Evolutionary conservation across 1,284 basidiomycete species (phyloP).

Genomic region (Schizophyllum amplum): DNA sequence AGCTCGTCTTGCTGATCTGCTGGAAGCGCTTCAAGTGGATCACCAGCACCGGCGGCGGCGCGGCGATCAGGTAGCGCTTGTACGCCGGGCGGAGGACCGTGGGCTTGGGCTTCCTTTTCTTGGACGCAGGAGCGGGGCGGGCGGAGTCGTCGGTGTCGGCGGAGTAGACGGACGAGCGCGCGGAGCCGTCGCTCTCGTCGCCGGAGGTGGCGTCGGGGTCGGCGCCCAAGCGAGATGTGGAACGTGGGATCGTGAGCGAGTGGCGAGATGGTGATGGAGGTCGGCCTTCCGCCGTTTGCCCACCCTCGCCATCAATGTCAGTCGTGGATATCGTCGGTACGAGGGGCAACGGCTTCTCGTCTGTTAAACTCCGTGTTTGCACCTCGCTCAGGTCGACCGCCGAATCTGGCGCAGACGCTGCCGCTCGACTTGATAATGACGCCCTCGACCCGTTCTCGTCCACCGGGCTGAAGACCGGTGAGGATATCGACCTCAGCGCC

Average conservation of each 20-base stretch:
- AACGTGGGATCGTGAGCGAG: background rate
- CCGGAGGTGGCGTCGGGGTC: constrained; percentile 38
- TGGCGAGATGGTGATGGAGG: constrained; percentile 12
- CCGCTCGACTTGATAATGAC: background rate
- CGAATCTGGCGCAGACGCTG: background rate
- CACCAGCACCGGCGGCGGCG: constrained; percentile 82
- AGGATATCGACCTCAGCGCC: constrained; percentile 2
- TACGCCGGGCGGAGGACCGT: constrained; percentile 77
- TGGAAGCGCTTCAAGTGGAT: constrained; percentile 94
- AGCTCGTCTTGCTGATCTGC: constrained; percentile 46
- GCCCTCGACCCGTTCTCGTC: background rate
- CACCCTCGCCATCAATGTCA: constrained; percentile 83
- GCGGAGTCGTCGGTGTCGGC: constrained; percentile 19
- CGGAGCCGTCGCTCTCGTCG: constrained; percentile 40
- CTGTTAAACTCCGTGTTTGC: background rate
- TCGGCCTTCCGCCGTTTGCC: constrained; percentile 91
- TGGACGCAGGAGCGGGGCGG: constrained; percentile 15
- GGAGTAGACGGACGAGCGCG: constrained; percentile 23
- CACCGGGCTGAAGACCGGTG: constrained; percentile 13
- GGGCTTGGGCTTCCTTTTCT: constrained; percentile 40
- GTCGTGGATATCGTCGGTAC: constrained; percentile 29
- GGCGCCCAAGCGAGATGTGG: constrained; percentile 17
- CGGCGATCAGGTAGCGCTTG: constrained; percentile 88
- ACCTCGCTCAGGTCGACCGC: background rate
- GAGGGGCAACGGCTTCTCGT: background rate